Percentiles rank a stretch among this genome's conserved stretches.
These are phyloP conservation scores for Tubosaeta sp. DNA, from an alignment of 768 basidiomycete genomes.

Conservation along the genomic window DNA sequence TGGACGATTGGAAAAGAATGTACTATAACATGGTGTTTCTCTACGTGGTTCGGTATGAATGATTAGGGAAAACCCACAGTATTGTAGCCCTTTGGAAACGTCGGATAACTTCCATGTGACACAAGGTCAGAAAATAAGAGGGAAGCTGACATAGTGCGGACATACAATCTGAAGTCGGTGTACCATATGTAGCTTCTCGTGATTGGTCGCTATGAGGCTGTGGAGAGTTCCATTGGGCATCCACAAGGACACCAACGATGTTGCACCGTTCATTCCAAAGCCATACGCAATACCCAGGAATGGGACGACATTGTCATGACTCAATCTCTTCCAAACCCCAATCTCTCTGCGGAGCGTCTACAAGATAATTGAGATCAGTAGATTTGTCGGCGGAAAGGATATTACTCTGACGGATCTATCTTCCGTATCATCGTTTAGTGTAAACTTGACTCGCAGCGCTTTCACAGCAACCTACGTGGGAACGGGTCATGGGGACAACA, in stretches of 20 bases:
- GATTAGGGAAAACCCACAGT: neutral
- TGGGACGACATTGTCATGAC: conserved; percentile 26
- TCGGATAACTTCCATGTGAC: conserved; percentile 7
- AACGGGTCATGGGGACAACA: too few relatives aligned
- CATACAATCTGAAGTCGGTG: conserved; percentile 14
- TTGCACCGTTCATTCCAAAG: conserved; percentile 21
- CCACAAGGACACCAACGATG: conserved; percentile 31
- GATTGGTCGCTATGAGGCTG: conserved; percentile 10
- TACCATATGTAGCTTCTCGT: too few relatives aligned
- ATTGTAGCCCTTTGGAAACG: neutral
- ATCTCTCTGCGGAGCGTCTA: conserved; percentile 28
- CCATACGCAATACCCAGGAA: conserved; percentile 24
- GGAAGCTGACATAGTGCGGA: conserved; percentile 6
- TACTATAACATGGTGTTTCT: too few relatives aligned
- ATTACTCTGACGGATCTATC: neutral
- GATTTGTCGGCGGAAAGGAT: too few relatives aligned
- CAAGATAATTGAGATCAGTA: rapidly evolving
- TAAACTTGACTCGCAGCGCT: conserved; percentile 8
- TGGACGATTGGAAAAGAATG: too few relatives aligned
- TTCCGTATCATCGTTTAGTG: neutral
- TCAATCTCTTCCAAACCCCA: conserved; percentile 25
- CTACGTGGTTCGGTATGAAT: too few relatives aligned
- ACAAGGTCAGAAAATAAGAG: conserved; percentile 16
- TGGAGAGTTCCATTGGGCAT: conserved; percentile 26
- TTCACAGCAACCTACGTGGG: conserved; percentile 20